Evolutionary conservation across 108 stramenopile genomes (phyloP).

Genomic region (Skeletonema potamos): DNA sequence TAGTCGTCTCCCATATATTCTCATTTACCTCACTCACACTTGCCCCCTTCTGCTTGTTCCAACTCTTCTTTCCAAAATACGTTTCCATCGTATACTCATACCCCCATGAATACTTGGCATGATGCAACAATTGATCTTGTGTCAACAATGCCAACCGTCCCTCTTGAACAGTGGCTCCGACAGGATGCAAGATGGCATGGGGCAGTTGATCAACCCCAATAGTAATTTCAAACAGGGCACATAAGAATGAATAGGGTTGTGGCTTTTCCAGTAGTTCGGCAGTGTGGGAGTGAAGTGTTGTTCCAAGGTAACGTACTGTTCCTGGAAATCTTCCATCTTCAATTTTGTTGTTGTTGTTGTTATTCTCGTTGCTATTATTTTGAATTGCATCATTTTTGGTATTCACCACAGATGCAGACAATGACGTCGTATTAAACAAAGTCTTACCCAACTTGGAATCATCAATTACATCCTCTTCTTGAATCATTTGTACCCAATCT

Average conservation of each 20-base stretch:
- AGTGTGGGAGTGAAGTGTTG: conserved; percentile 30
- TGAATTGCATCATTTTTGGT: no score
- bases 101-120: conserved; percentile 46
- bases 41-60: conserved; percentile 25
- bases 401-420: not conserved
- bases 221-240: conserved; percentile 46
- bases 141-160: conserved; percentile 37
- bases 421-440: not conserved
- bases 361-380: not conserved
- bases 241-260: conserved; percentile 36
- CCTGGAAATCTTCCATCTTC: conserved; percentile 5
- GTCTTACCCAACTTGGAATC: conserved; percentile 9
- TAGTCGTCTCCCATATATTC: not conserved
- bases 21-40: conserved; percentile 23
- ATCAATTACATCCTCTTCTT: conserved; percentile 9
- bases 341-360: not conserved
- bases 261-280: conserved; percentile 11
- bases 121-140: conserved; percentile 36
- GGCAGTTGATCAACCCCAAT: conserved; percentile 23
- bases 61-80: conserved; percentile 35
- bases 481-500: conserved; percentile 25
- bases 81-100: conserved; percentile 38
- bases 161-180: conserved; percentile 39
- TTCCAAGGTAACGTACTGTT: conserved; percentile 32
- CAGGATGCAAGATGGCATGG: conserved; percentile 17